Percentiles rank a stretch among this genome's conserved stretches.
Conservation (phyloP, 441 rosid genomes). For the Gossypium schwendimanii region DNA sequence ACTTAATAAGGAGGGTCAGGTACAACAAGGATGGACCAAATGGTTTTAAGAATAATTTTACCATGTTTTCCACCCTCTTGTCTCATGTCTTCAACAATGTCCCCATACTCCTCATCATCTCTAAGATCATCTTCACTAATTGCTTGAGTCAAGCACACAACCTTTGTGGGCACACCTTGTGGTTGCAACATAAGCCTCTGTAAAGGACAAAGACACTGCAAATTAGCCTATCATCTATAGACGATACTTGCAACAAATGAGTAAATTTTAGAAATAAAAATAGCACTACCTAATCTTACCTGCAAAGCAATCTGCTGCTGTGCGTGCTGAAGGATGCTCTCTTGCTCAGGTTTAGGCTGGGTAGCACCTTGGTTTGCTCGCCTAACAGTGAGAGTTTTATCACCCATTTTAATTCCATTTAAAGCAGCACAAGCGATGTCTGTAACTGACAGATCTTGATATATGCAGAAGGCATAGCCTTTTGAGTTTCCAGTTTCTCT, state of each 20-base stretch:
- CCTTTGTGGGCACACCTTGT: conserved; percentile 46
- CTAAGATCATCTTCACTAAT: conserved; percentile 49
- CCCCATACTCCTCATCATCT: conserved; percentile 66
- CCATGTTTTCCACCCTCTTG: conserved; percentile 62
- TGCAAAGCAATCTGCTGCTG: conserved; percentile 97
- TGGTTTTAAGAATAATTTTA: conserved; percentile 16
- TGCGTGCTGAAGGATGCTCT: conserved; percentile 79
- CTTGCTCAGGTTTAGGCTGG: conserved; percentile 95
- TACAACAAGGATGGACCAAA: background rate
- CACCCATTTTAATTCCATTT: conserved; percentile 96
- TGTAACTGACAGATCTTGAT: conserved; percentile 81
- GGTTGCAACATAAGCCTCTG: conserved; percentile 68
- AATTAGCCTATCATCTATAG: background rate
- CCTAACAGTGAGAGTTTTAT: conserved; percentile 93
- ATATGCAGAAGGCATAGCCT: conserved; percentile 94
- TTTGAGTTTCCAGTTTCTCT: conserved; percentile 96
- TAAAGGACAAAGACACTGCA: background rate
- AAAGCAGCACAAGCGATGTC: conserved; percentile 93
- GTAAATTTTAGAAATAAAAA: background rate
- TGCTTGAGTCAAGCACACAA: conserved; percentile 66
- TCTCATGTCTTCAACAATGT: conserved; percentile 65
- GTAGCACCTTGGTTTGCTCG: conserved; percentile 85
- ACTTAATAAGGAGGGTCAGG: background rate
- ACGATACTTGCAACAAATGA: background rate
- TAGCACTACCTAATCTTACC: conserved; percentile 28